Conservation (phyloP, 306 rosid species). For the Gynostemma pentaphyllum region DNA sequence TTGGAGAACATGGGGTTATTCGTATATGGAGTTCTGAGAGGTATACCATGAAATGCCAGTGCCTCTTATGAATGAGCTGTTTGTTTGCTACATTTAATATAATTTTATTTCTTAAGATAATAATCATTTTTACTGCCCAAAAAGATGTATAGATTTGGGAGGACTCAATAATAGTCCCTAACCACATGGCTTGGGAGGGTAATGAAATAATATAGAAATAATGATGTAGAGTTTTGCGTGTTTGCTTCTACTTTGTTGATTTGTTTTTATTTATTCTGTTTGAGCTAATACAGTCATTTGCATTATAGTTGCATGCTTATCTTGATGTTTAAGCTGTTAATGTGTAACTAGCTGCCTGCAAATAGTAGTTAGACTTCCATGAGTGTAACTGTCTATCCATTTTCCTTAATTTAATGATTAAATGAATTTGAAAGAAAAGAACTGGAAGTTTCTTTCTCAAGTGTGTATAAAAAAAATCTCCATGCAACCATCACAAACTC, state of each 20-base stretch:
- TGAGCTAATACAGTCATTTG: background rate
- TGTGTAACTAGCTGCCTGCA: too few species aligned
- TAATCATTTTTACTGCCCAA: background rate
- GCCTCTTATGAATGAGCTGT: background rate
- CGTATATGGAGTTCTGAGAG: conserved; percentile 91
- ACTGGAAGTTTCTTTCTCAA: too few species aligned
- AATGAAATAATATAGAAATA: background rate
- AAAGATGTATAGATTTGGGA: background rate
- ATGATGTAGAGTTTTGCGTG: background rate
- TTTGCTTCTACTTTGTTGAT: background rate
- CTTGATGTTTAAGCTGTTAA: too few species aligned
- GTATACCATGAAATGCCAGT: conserved; percentile 24
- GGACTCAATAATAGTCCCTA: background rate
- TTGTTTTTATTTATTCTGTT: background rate
- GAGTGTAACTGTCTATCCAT: too few species aligned
- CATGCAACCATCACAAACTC: too few species aligned
- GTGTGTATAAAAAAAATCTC: too few species aligned
- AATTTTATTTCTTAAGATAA: background rate
- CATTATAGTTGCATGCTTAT: background rate
- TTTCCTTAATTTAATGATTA: too few species aligned
- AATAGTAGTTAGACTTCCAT: too few species aligned
- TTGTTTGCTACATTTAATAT: background rate
- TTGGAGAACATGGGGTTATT: conserved; percentile 80
- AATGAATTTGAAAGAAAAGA: too few species aligned
- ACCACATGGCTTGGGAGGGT: background rate